These are phyloP conservation scores for Sphaerobolus stellatus DNA, from an alignment of 1,284 basidiomycete genomes.

Conservation along the genomic window DNA sequence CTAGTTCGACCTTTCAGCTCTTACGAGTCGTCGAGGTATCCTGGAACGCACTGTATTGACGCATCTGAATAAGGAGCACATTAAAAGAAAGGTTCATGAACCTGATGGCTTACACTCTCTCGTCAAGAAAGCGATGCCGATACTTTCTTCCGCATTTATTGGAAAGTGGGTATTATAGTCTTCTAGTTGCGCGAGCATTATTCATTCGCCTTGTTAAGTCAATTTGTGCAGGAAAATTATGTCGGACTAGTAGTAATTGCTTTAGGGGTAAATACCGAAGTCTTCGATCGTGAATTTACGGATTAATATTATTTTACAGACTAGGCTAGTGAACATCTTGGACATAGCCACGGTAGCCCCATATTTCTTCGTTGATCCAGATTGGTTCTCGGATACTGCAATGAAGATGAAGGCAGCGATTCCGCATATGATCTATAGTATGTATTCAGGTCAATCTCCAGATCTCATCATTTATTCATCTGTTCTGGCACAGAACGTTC, in stretches of 20 bases:
- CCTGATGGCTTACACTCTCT: neutral
- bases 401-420: slow-evolving; percentile 52
- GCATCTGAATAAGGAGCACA: slow-evolving; percentile 76
- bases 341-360: slow-evolving; percentile 68
- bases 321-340: slow-evolving; percentile 64
- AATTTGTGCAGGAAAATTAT: slow-evolving; percentile 55
- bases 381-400: slow-evolving; percentile 56
- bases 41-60: slow-evolving; percentile 72
- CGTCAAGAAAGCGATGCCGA: neutral
- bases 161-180: neutral
- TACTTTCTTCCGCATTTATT: slow-evolving; percentile 6
- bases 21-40: slow-evolving; percentile 75
- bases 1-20: slow-evolving; percentile 67
- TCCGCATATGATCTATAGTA: slow-evolving; percentile 43
- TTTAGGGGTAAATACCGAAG: slow-evolving; percentile 46
- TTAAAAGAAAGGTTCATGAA: slow-evolving; percentile 38
- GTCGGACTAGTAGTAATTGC: slow-evolving; percentile 56
- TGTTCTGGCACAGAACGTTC: slow-evolving; percentile 13
- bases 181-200: slow-evolving; percentile 2
- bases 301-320: slow-evolving; percentile 39
- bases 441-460: slow-evolving; percentile 20
- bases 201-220: slow-evolving; percentile 1
- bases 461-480: slow-evolving; percentile 1
- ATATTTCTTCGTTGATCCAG: slow-evolving; percentile 75
- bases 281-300: neutral